Conservation (phyloP, 495 filamentous ascomycete species). For the Talaromyces adpressus region DNA sequence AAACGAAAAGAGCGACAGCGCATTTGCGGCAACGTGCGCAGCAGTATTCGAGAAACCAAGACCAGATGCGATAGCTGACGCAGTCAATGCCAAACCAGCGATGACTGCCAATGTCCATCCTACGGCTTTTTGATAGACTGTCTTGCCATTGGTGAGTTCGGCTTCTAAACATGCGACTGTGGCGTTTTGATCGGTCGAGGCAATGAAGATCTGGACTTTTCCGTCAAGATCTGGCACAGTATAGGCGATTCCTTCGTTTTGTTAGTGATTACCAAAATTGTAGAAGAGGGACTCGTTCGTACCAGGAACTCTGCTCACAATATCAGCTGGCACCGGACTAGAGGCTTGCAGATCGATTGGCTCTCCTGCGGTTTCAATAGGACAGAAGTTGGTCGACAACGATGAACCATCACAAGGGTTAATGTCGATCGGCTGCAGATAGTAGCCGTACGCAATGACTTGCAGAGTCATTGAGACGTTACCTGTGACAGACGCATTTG, state of each 20-base stretch:
- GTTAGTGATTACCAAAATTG: neutral
- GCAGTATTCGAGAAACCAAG: slow-evolving; percentile 81
- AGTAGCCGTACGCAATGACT: slow-evolving; percentile 70
- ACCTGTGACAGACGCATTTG: slow-evolving; percentile 65
- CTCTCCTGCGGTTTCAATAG: slow-evolving; percentile 8
- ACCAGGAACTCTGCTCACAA: slow-evolving; percentile 7
- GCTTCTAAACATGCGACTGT: slow-evolving; percentile 75
- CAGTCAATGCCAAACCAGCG: slow-evolving; percentile 62
- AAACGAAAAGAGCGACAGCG: slow-evolving; percentile 78
- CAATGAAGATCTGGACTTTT: slow-evolving; percentile 63
- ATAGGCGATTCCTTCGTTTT: slow-evolving; percentile 31
- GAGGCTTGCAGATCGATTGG: slow-evolving; percentile 7
- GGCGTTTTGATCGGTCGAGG: slow-evolving; percentile 40
- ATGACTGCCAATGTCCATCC: slow-evolving; percentile 75
- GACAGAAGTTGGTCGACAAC: slow-evolving; percentile 9
- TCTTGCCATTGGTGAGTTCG: slow-evolving; percentile 73
- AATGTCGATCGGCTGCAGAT: slow-evolving; percentile 48
- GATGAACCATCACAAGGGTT: slow-evolving; percentile 56
- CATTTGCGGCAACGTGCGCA: slow-evolving; percentile 79
- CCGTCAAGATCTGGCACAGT: slow-evolving; percentile 76
- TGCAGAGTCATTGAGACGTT: slow-evolving; percentile 63
- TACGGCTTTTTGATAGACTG: slow-evolving; percentile 72
- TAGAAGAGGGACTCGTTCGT: neutral
- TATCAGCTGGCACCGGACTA: neutral
- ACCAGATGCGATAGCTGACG: slow-evolving; percentile 62